Evolutionary conservation across 805 yeast species (phyloP), one percentile per base, ranked within the genome.

Genomic region (Cyberlindnera maclurae): DNA sequence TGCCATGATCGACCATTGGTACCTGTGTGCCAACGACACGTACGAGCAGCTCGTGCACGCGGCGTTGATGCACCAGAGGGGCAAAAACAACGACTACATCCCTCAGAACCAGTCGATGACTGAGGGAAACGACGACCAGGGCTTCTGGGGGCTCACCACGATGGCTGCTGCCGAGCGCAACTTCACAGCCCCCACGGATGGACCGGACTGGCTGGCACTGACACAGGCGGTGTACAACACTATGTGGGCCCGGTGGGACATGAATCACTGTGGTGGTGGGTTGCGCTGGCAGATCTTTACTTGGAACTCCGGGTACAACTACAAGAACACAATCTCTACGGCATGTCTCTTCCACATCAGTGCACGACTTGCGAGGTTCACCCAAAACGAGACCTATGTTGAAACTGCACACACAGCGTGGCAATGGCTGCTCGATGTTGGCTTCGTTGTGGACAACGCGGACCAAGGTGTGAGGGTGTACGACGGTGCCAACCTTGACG

Each of bases 121-220:
- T 3, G 83, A 77, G 58, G 85, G 85, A 52, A 78, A 78, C 49
- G 85, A 78, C 63, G 85, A 78, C 59, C 85, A 78, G 62, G 82
- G 81, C 16, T 73, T 78, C 47, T 78, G 85, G 85, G 85, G 83
- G 5, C 52, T 78, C 16, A 75, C 79, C 0, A 77, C 70, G 4
- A 71, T 78, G 76, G 72, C 65, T 12, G 83, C 83, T 2, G 77
- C 77, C 1, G 82, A 77, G 51, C 64, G 73, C 47, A 76, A 76
- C 54, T 75, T 78, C 47, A 59, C 73, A 3, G 70, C 71, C 39
- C 75, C 77, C 1, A 50, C 59, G 1, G 63, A 45, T 5, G 50
- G 60, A 39, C 70, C 72, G 2, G 68, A 72, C 44, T 78, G 85
- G 85, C 59, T 78, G 37, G 65, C 73, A 3, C 55, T 77, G 59